phyloP scores from a whole-genome alignment of 352 stramenopile genomes.

The Globisporangium cederbergense region DNA sequence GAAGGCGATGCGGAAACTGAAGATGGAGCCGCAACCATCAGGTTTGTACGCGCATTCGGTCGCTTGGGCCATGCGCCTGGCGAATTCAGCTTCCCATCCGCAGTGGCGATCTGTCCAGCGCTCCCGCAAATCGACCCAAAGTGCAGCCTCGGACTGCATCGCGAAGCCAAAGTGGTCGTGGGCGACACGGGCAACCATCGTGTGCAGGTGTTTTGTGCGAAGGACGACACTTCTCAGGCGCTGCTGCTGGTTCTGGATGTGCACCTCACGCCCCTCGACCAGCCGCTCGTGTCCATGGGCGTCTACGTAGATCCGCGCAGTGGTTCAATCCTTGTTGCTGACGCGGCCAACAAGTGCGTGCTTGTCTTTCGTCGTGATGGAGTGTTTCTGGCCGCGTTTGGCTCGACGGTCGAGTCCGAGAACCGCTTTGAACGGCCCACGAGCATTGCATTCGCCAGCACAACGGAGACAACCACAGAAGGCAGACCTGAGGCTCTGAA shows the following conservation, averaged over 20 bases:
- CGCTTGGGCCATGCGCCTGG: constrained; percentile 25
- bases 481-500: background rate
- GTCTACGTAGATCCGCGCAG: constrained; percentile 46
- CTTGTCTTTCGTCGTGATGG: constrained; percentile 45
- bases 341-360: constrained; percentile 41
- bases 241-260: constrained; percentile 32
- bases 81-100: constrained; percentile 48
- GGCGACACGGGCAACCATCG: constrained; percentile 51
- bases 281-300: constrained; percentile 32
- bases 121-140: constrained; percentile 25
- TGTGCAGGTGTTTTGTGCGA: constrained; percentile 39
- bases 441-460: constrained; percentile 16
- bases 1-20: constrained; percentile 3
- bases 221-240: constrained; percentile 14
- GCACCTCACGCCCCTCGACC: constrained; percentile 40
- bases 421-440: constrained; percentile 42
- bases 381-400: constrained; percentile 43
- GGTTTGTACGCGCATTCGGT: constrained; percentile 32
- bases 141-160: constrained; percentile 51
- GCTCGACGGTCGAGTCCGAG: constrained; percentile 37
- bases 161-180: constrained; percentile 47
- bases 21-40: background rate
- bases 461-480: background rate
- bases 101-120: constrained; percentile 35
- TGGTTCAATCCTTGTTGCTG: constrained; percentile 43